Conservation (phyloP, 73 alveolate species). For the Tetrahymena elliotti region DNA sequence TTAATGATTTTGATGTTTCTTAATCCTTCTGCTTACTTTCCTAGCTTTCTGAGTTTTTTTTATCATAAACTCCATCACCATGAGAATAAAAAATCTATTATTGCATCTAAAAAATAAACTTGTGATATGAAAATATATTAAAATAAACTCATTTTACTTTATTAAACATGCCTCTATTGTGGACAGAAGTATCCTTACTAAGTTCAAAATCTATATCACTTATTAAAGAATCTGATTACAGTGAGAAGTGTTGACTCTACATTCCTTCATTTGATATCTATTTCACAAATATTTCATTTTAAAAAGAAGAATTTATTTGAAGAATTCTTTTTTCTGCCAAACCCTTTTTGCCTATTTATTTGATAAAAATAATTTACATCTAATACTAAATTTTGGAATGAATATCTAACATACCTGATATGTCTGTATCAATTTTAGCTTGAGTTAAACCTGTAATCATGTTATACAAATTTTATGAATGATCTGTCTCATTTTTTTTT, state of each 20-base stretch:
- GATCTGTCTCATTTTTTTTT: not conserved
- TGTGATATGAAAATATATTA: too few relatives aligned
- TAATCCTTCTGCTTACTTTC: not conserved
- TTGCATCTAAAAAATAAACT: not conserved
- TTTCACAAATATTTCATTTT: not conserved
- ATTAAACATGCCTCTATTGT: not conserved
- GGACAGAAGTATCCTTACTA: not conserved
- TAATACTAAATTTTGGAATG: too few relatives aligned
- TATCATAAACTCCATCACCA: not conserved
- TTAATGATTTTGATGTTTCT: not conserved
- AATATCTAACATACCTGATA: not conserved
- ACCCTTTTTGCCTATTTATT: not conserved
- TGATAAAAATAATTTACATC: not conserved
- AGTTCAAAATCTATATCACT: not conserved
- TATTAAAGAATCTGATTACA: not conserved
- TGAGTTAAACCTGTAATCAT: not conserved
- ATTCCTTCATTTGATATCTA: not conserved
- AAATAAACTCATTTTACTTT: not conserved
- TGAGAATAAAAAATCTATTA: not conserved
- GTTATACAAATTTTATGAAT: not conserved
- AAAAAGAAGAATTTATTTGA: not conserved
- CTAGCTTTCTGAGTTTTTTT: not conserved
- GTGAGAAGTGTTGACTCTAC: not conserved
- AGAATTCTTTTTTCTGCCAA: not conserved
- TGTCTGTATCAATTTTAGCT: not conserved